Percentiles rank a stretch among this genome's conserved stretches.
Conservation (phyloP, 2,329 filamentous ascomycete genomes). For the Fusarium sp. region DNA sequence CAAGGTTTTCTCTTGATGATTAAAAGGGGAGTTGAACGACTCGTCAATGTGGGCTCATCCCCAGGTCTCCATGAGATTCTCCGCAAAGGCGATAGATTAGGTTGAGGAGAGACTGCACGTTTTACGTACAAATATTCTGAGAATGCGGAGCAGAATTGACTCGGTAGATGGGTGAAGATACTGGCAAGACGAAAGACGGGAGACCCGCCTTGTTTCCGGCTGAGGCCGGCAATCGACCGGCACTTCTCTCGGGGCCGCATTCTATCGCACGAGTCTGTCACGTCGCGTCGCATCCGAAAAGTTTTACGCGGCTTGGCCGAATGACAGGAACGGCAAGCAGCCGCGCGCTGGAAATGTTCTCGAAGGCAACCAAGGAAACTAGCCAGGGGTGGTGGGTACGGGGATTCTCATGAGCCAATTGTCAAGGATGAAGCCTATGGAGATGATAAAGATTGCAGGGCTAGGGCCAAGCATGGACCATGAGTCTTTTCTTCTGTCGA, state of each 20-base stretch:
- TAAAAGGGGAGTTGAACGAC: constrained; percentile 21
- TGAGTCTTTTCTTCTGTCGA: constrained; percentile 20
- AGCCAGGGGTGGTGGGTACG: constrained; percentile 32
- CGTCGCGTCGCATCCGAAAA: constrained; percentile 20
- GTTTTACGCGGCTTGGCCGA: constrained; percentile 29
- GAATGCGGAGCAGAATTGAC: constrained; percentile 35
- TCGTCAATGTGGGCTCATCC: constrained; percentile 17
- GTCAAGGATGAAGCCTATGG: constrained; percentile 6
- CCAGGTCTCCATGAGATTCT: constrained; percentile 38
- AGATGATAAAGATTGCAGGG: constrained; percentile 31
- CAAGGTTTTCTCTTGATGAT: constrained; percentile 7
- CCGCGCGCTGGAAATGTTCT: constrained; percentile 37
- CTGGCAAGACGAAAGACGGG: neutral
- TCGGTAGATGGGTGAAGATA: neutral
- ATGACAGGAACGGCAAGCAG: neutral
- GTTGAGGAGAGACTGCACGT: constrained; percentile 38
- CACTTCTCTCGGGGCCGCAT: constrained; percentile 26
- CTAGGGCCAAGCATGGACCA: constrained; percentile 23
- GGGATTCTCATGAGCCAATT: constrained; percentile 8
- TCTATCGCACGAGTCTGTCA: constrained; percentile 30
- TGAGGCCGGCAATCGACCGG: neutral
- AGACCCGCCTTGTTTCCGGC: neutral
- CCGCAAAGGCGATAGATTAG: constrained; percentile 43
- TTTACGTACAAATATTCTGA: constrained; percentile 37
- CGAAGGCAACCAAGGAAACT: constrained; percentile 26